Evolutionary conservation across 2,329 filamentous ascomycete species (phyloP).

Genomic region (Exophiala oligosperma): DNA sequence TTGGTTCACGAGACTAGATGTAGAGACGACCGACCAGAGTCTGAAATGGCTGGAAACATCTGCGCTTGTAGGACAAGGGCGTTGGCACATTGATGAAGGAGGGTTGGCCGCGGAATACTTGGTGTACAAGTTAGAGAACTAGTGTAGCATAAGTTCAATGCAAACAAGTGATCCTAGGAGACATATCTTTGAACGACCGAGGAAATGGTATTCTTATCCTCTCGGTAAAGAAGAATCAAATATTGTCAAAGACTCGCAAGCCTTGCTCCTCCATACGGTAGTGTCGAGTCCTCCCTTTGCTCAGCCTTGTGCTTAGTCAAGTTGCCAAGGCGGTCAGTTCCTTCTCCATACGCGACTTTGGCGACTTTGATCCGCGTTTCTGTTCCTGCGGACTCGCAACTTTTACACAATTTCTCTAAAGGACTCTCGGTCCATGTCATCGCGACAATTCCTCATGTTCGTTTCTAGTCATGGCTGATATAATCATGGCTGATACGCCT

Average conservation of each 20-base stretch:
- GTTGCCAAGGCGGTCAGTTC: too few relatives aligned
- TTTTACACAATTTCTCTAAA: neutral
- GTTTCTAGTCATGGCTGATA: conserved; percentile 18
- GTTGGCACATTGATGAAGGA: conserved; percentile 6
- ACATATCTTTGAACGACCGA: too few relatives aligned
- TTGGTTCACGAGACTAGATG: conserved; percentile 4
- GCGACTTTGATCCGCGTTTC: neutral
- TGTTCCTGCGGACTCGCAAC: neutral
- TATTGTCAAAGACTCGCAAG: too few relatives aligned
- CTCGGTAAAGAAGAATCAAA: too few relatives aligned
- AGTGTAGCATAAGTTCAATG: neutral
- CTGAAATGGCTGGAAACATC: conserved; percentile 6
- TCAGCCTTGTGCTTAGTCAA: too few relatives aligned
- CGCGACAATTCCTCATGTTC: neutral
- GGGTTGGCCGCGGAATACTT: conserved; percentile 7
- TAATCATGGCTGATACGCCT: conserved; percentile 22
- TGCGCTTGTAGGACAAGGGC: conserved; percentile 4
- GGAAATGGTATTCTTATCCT: too few relatives aligned
- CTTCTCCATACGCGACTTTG: too few relatives aligned
- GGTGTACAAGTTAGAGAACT: conserved; percentile 8
- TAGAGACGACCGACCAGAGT: conserved; percentile 1
- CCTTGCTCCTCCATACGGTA: too few relatives aligned
- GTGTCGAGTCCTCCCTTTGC: too few relatives aligned
- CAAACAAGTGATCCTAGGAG: too few relatives aligned
- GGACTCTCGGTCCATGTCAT: neutral